Conservation (phyloP, 306 rosid genomes). For the Dryas alaskensis region DNA sequence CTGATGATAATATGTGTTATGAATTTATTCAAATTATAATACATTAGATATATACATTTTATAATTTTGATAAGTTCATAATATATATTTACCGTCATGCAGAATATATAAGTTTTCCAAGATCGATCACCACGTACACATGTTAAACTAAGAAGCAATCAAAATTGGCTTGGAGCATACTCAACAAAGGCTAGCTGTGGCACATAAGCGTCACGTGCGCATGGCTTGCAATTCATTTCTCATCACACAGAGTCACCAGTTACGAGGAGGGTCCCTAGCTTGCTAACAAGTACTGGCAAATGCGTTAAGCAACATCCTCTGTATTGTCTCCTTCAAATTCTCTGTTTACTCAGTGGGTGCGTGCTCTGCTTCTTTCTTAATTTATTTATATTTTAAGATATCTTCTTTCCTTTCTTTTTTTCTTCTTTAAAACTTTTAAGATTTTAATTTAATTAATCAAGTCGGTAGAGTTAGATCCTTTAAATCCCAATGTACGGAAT, state of each 20-base stretch:
- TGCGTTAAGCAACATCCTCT: conserved; percentile 86
- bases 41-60: too few species aligned
- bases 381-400: conserved; percentile 13
- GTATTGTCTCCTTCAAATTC: conserved; percentile 44
- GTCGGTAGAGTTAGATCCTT: conserved; percentile 21
- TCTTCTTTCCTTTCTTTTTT: conserved; percentile 12
- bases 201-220: conserved; percentile 28
- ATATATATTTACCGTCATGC: too few species aligned
- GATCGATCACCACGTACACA: not conserved
- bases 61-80: too few species aligned
- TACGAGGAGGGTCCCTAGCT: conserved; percentile 6
- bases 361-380: not conserved
- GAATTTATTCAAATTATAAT: too few species aligned
- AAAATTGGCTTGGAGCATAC: conserved; percentile 36
- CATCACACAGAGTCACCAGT: not conserved
- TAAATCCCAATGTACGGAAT: conserved; percentile 42
- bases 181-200: conserved; percentile 18
- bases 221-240: conserved; percentile 10
- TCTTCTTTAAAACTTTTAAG: conserved; percentile 12
- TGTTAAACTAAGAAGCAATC: not conserved
- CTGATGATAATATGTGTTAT: too few species aligned
- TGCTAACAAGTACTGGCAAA: conserved; percentile 28
- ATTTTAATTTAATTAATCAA: not conserved
- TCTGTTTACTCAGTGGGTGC: conserved; percentile 14
- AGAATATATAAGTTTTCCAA: not conserved